Conservation (phyloP, 768 basidiomycete genomes). For the Erythrobasidium yunnanense region DNA sequence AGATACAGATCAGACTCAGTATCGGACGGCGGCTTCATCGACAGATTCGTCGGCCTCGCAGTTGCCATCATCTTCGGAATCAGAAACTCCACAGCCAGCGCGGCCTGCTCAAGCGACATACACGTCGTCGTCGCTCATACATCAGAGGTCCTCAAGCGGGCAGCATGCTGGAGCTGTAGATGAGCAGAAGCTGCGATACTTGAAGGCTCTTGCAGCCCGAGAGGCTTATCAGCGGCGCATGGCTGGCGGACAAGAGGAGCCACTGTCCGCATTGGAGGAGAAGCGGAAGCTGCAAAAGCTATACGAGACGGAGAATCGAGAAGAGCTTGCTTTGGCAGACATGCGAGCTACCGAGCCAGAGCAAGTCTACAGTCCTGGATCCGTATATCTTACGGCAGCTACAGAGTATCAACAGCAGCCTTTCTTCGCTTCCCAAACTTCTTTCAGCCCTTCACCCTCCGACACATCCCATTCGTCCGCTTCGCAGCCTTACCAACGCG, state of each 20-base stretch:
- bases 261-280: conserved; percentile 23
- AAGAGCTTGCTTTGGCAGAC: background rate
- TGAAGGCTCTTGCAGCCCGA: conserved; percentile 19
- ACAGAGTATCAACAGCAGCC: background rate
- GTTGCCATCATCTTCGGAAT: background rate
- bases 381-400: conserved; percentile 19
- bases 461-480: background rate
- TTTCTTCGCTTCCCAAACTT: conserved; percentile 3
- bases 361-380: background rate
- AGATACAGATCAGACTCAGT: no score
- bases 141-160: no score
- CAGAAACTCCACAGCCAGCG: background rate
- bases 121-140: background rate
- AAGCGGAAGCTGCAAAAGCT: conserved; percentile 7
- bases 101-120: background rate
- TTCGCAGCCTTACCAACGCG: background rate
- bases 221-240: conserved; percentile 24
- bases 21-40: background rate
- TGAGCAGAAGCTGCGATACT: conserved; percentile 9
- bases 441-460: background rate
- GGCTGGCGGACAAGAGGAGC: background rate
- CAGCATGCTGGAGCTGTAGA: no score
- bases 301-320: conserved; percentile 13
- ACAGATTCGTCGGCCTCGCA: background rate
- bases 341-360: background rate